Evolutionary conservation across 1,284 basidiomycete species (phyloP).

Genomic region (Tilletia walkeri): DNA sequence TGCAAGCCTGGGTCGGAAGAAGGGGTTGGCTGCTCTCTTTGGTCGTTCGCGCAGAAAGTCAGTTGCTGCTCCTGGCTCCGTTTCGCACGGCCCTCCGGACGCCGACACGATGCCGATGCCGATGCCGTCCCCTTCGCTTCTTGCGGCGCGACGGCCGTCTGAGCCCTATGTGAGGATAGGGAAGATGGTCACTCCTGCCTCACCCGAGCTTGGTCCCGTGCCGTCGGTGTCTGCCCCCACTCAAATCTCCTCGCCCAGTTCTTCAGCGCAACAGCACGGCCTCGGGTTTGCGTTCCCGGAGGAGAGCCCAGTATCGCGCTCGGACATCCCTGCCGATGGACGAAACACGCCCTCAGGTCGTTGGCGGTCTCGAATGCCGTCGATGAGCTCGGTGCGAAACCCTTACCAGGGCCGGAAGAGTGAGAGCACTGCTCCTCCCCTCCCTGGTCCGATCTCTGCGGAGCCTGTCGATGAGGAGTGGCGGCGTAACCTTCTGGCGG

Average conservation of each 20-base stretch:
- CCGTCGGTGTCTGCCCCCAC: too few species aligned
- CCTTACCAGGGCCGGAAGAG: background rate
- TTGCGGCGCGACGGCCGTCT: background rate
- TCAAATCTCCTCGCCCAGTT: too few species aligned
- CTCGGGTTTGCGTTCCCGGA: background rate
- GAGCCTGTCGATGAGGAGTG: constrained; percentile 9
- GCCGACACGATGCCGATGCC: constrained; percentile 4
- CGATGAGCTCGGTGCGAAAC: constrained; percentile 8
- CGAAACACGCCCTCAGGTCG: constrained; percentile 1
- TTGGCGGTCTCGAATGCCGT: constrained; percentile 4
- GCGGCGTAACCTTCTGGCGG: background rate
- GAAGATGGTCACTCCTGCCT: too few species aligned
- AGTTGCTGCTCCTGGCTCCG: background rate
- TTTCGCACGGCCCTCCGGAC: background rate
- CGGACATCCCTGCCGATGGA: constrained; percentile 5
- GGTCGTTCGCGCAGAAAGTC: constrained; percentile 7
- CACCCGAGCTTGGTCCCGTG: too few species aligned
- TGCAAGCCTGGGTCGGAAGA: constrained; percentile 5
- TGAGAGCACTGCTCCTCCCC: background rate
- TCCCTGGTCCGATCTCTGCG: background rate
- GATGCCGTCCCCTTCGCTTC: background rate
- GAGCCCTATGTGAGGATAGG: background rate
- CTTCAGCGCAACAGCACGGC: background rate
- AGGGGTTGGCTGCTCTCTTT: constrained; percentile 2
- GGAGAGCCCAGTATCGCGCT: background rate